Base-by-base conservation (phyloP, 2,329 filamentous ascomycete species). In the Aspergillus sp. region DNA sequence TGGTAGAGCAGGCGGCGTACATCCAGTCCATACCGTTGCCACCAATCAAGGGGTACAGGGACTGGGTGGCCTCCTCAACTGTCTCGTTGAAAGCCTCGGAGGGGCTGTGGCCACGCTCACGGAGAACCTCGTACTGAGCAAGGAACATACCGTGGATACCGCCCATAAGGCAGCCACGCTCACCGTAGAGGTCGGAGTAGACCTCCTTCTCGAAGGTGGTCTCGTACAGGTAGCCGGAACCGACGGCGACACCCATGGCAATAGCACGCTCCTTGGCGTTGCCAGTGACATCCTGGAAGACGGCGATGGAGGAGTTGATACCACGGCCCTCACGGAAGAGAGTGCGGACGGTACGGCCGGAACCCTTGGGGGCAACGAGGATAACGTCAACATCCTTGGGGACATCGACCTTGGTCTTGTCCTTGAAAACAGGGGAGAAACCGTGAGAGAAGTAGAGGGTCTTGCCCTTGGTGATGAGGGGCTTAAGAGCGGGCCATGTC, bases 111-210 rank as follows among this genome's bases (percentile, higher is more conserved):
- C 95, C 95, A 70, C 90, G 90, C 88, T 99, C 95, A 75, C 95
- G 93, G 80, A 99, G 93, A 69, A 99, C 95, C 86, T 99, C 95
- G 86, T 99, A 99, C 85, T 99, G 95, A 63, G 95, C 95, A 69
- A 99, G 91, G 90, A 99, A 99, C 95, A 99, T 99, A 78, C 95
- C 95, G 87, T 99, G 95, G 82, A 99, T 99, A 80, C 95, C 95
- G 72, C 95, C 95, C 95, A 99, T 99, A 74, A 99, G 85, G 88
- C 95, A 99, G 77, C 95, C 95, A 83, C 95, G 93, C 90, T 99
- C 95, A 80, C 95, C 95, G 85, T 99, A 99, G 69, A 99, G 89
- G 82, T 98, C 95, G 64, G 92, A 97, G 90, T 96, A 96, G 77
- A 99, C 95, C 85, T 99, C 95, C 90, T 99, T 99, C 87, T 99